Evolutionary conservation across 768 basidiomycete species (phyloP).

Genomic region (Xerocomus brunneocitrinus): DNA sequence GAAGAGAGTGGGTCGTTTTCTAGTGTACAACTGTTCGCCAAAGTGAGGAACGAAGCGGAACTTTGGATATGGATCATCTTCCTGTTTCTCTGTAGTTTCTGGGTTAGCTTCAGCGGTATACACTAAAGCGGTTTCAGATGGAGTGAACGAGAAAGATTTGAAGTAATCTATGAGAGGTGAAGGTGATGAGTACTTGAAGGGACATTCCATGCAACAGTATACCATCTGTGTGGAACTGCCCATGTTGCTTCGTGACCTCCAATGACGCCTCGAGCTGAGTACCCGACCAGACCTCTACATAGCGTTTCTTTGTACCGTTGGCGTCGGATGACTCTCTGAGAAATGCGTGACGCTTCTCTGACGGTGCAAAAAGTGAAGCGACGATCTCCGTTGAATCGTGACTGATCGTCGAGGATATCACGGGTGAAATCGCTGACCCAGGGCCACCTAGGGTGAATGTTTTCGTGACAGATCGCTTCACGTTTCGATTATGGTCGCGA

Average conservation of each 20-base stretch:
- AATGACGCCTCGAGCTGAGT: constrained; percentile 40
- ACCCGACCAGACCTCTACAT: constrained; percentile 56
- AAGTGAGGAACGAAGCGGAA: constrained; percentile 57
- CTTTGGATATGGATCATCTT: constrained; percentile 31
- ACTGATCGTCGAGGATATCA: constrained; percentile 11
- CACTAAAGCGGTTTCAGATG: constrained; percentile 46
- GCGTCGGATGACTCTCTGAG: constrained; percentile 37
- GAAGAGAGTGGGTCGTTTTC: constrained; percentile 50
- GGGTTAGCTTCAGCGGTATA: constrained; percentile 58
- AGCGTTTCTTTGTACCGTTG: constrained; percentile 37
- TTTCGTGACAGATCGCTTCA: constrained; percentile 42
- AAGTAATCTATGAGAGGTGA: constrained; percentile 42
- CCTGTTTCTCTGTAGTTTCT: constrained; percentile 15
- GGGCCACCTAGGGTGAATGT: constrained; percentile 29
- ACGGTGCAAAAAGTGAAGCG: constrained; percentile 41
- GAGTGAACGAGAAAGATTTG: constrained; percentile 49
- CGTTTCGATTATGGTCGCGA: constrained; percentile 48
- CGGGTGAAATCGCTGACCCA: constrained; percentile 5
- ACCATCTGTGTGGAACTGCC: constrained; percentile 63
- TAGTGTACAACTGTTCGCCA: constrained; percentile 57
- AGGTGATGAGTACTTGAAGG: not conserved
- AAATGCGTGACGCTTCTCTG: constrained; percentile 39
- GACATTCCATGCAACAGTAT: not conserved
- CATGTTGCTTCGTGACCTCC: constrained; percentile 57
- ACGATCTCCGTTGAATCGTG: constrained; percentile 34